These are phyloP conservation scores for Diutina scorzettiae DNA, from an alignment of 1,139 yeast genomes.

Conservation along the genomic window DNA sequence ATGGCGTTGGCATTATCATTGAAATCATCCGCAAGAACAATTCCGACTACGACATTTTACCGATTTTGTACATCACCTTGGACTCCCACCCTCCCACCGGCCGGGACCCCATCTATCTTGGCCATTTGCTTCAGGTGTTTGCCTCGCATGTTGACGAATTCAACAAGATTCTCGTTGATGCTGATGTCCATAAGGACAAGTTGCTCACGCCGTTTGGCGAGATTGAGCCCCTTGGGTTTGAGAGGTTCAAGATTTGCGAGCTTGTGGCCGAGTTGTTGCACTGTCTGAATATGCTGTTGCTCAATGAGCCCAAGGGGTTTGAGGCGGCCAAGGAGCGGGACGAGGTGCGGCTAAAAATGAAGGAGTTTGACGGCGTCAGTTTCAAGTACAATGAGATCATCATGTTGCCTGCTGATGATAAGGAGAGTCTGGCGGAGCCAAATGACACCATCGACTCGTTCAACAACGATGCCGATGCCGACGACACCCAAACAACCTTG, in stretches of 20 bases:
- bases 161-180: slow-evolving; percentile 22
- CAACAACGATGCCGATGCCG: slow-evolving; percentile 9
- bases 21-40: slow-evolving; percentile 93
- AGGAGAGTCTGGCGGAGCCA: slow-evolving; percentile 12
- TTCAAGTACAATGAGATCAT: slow-evolving; percentile 38
- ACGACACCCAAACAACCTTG: background rate
- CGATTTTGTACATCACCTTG: slow-evolving; percentile 74
- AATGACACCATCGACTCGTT: slow-evolving; percentile 17
- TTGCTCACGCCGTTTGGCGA: slow-evolving; percentile 20
- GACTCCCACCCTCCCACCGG: slow-evolving; percentile 93
- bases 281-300: slow-evolving; percentile 91
- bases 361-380: slow-evolving; percentile 33
- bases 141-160: slow-evolving; percentile 66
- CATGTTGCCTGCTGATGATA: slow-evolving; percentile 18
- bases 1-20: slow-evolving; percentile 92
- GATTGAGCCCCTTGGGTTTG: slow-evolving; percentile 85
- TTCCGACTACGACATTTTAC: slow-evolving; percentile 87
- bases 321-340: slow-evolving; percentile 58
- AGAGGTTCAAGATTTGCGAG: slow-evolving; percentile 90
- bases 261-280: slow-evolving; percentile 88
- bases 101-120: slow-evolving; percentile 89
- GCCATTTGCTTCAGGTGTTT: slow-evolving; percentile 73
- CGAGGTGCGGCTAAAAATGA: slow-evolving; percentile 40
- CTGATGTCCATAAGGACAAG: slow-evolving; percentile 19
- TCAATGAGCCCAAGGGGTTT: slow-evolving; percentile 79